Base-by-base conservation (phyloP, 2,329 filamentous ascomycete species). In the Fusarium sp. region DNA sequence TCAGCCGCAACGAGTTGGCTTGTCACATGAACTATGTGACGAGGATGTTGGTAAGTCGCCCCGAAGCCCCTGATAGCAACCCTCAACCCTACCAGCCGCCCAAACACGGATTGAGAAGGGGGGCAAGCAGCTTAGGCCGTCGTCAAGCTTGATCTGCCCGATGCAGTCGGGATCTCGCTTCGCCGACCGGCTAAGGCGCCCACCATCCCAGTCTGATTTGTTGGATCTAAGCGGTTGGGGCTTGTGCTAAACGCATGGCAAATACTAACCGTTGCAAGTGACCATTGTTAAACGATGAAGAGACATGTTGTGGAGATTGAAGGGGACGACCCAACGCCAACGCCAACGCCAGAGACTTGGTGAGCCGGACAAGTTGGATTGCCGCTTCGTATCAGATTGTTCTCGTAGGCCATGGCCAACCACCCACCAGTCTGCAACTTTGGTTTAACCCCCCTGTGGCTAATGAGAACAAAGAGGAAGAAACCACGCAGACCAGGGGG, bases 1-100 rank as follows among this genome's bases (percentile, higher is more conserved):
- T 80, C 95, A 98, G 79, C 95, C 95, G 65, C 95, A 99, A 79
- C 87, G 93, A 72, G 95, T 98, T 62, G 95, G 95, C 45, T 84
- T 99, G 65, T 81, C 85, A 49, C 95, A 99, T 76, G 92, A 97
- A 81, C 83, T 99, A 72, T 92, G 88, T 54, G 95, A 99, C 76
- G 95, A 99, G 80, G 95, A 99, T 79, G 97, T 99, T 78, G 92
- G 92, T 94, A 83, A 80, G 88, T 82, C 47, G 32, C 50, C 27
- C 53, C 46, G 37, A 39, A 43, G 38, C 36, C 35, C 35, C 61
- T 57, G 23, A 55, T 35, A 27, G 37, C 39, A 43, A 49, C 44
- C 44, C 38, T 55, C 46, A 35, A 53, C 48, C 60, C 49, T 11
- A 47, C 50, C 44, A 53, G 53, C 50, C 48, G 56, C 52, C 50